A percentile compares a stretch with the other conserved stretches of the same genome.
Evolutionary conservation across 2,329 filamentous ascomycete species (phyloP).

Genomic region (Cladophialophora carrionii): DNA sequence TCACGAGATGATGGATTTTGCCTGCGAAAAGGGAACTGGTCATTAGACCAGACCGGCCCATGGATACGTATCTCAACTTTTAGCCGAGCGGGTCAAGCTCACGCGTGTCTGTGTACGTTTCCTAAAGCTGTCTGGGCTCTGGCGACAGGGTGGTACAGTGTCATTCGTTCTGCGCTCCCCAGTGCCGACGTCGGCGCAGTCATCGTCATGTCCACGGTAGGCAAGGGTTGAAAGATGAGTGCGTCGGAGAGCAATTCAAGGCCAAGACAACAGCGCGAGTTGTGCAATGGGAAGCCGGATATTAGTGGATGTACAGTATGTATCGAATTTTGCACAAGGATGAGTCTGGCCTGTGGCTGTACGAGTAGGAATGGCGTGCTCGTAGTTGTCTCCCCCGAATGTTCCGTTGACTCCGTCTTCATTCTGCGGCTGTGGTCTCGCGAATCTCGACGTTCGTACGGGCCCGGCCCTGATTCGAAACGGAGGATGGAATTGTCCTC

Average conservation of each 20-base stretch:
- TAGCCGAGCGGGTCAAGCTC: slow-evolving; percentile 4
- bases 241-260: neutral
- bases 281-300: neutral
- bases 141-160: neutral
- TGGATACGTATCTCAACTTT: neutral
- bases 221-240: no score
- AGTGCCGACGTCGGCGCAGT: no score
- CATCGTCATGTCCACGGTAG: no score
- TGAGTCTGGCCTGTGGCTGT: no score
- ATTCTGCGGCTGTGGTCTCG: neutral
- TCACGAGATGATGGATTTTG: neutral
- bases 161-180: slow-evolving; percentile 9
- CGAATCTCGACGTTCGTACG: neutral
- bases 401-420: neutral
- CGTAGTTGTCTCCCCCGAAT: neutral
- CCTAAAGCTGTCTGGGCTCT: slow-evolving; percentile 1
- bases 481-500: no score
- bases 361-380: neutral
- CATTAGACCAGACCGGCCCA: neutral
- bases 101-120: slow-evolving; percentile 14
- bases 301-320: no score
- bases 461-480: neutral
- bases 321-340: no score
- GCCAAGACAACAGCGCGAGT: no score
- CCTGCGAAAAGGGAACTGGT: neutral